Evolutionary conservation across 345 rosid species (phyloP), one percentile per base, ranked within the genome.

Genomic region (Excoecaria cochinchinensis): DNA sequence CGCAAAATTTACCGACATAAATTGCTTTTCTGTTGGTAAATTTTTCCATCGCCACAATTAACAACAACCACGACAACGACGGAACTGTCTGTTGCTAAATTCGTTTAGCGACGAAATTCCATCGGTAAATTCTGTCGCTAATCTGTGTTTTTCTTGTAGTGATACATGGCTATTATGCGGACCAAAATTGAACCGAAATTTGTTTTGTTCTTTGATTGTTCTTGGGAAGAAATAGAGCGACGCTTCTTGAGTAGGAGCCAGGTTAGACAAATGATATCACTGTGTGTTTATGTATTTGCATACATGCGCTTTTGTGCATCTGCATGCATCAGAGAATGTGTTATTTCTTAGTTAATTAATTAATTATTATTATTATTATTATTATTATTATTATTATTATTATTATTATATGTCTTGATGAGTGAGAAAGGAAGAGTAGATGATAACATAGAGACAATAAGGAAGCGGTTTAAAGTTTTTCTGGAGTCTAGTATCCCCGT

Each of bases 171-270:
- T 62, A 17, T 44, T 79, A 15, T 79, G 74, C 80, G 84, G 89
- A 84, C 89, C 78, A 74, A 71, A 70, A 86, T 86, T 67, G 87
- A 76, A 72, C 87, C 89, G 0, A 78, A 77, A 80, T 80, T 82
- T 77, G 85, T 86, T 78, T 78, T 86, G 69, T 86, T 86, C 79
- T 86, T 86, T 53, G 80, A 86, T 59, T 86, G 89, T 74, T 79
- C 87, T 60, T 84, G 84, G 68, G 83, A 85, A 83, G 88, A 85
- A 55, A 75, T 75, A 73, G 78, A 68, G 73, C 57, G 73, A 38
- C 78, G 78, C 44, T 66, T 75, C 58, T 67, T 75, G 68, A 68
- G 21, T 61, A 58, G 78, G 78, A 75, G 68, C 38, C 73, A 75
- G 78, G 78, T 75, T 67, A 31, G 67, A 44, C 12, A n/a, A 51